Evolutionary conservation across 768 basidiomycete genomes (phyloP).

Genomic region (Psilocybe tampanensis): DNA sequence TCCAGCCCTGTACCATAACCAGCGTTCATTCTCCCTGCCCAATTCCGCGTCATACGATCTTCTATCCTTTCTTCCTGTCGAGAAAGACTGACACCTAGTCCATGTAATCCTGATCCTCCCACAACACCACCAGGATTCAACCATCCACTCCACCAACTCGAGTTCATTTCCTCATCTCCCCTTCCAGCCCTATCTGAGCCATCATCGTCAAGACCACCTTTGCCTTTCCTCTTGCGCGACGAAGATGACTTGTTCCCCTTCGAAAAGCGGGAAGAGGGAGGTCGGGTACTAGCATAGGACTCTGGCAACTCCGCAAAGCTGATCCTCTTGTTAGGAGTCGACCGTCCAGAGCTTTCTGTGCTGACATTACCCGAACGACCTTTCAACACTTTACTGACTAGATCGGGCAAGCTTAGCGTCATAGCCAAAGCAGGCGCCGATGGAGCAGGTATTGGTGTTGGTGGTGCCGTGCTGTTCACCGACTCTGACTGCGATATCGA

Average conservation of each 20-base stretch:
- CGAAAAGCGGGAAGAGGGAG: constrained; percentile 33
- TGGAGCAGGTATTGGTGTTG: constrained; percentile 16
- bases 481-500: constrained; percentile 6
- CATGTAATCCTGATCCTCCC: constrained; percentile 17
- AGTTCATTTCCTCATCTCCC: constrained; percentile 11
- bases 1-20: constrained; percentile 42
- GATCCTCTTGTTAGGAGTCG: constrained; percentile 70
- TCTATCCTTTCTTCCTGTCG: constrained; percentile 51
- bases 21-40: constrained; percentile 42
- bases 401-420: constrained; percentile 24
- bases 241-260: constrained; percentile 32
- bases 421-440: constrained; percentile 15
- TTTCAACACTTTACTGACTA: constrained; percentile 27
- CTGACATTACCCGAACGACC: constrained; percentile 25
- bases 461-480: constrained; percentile 20
- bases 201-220: not conserved
- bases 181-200: constrained; percentile 17
- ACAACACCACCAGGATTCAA: constrained; percentile 14
- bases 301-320: constrained; percentile 79
- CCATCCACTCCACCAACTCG: constrained; percentile 31
- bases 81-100: constrained; percentile 18
- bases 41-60: constrained; percentile 52
- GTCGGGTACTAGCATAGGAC: constrained; percentile 49
- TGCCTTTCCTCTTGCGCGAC: constrained; percentile 25
- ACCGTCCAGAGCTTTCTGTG: constrained; percentile 47